Percentiles rank a stretch among this genome's conserved stretches.
Conservation (phyloP, 169 alveolate species). For the Babesia sp. region DNA sequence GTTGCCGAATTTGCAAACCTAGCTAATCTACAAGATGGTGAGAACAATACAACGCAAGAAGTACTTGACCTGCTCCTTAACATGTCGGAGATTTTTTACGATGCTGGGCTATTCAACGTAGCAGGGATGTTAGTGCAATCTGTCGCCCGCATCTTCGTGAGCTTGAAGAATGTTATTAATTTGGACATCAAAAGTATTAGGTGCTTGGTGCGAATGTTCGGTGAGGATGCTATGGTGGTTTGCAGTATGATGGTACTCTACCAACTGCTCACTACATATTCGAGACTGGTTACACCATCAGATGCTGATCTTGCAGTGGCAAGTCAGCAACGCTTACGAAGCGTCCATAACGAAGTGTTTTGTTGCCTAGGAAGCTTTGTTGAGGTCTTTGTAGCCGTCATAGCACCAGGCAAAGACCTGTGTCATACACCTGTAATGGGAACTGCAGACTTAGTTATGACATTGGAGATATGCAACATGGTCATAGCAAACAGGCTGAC, state of each 20-base stretch:
- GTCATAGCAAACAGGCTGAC: conserved; percentile 50
- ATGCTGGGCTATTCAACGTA: conserved; percentile 12
- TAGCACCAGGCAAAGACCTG: background rate
- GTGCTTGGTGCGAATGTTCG: conserved; percentile 14
- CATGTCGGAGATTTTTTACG: conserved; percentile 17
- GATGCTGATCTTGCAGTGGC: conserved; percentile 8
- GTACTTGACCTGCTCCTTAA: conserved; percentile 27
- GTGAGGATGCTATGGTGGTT: background rate
- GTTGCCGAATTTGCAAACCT: conserved; percentile 44
- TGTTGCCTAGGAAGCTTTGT: conserved; percentile 12
- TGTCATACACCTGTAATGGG: background rate
- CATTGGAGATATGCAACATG: conserved; percentile 47
- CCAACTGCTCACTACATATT: conserved; percentile 28
- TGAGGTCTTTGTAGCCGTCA: conserved; percentile 5
- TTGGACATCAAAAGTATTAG: conserved; percentile 23
- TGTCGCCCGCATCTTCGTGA: conserved; percentile 26
- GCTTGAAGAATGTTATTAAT: conserved; percentile 13
- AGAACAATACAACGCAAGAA: background rate
- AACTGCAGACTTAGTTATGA: conserved; percentile 4
- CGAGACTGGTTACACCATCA: background rate
- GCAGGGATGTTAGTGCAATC: conserved; percentile 60
- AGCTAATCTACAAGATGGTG: background rate
- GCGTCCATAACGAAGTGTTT: background rate
- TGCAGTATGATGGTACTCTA: conserved; percentile 40
- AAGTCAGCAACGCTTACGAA: background rate